Evolutionary conservation across 371 early-diverging fungal genomes (phyloP), one percentile per base, ranked within the genome.

Genomic region (Syncephalastrum racemosum): DNA sequence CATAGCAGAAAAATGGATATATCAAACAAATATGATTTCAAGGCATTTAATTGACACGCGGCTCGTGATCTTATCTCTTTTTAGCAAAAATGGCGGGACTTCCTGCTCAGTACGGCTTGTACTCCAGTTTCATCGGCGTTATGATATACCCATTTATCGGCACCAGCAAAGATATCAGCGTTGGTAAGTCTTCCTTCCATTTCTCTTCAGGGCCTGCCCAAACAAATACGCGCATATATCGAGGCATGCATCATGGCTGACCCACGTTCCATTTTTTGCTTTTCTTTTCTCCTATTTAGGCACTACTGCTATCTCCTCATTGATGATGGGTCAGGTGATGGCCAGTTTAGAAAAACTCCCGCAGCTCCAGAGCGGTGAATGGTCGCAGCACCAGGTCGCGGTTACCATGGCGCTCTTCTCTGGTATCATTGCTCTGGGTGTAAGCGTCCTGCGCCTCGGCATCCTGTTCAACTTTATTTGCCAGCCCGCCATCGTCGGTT

Each of bases 391-490:
- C 2, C 51, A 74, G 45, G 54, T 66, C 14, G 81, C 80, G 1
- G 77, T 83, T 31, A 69, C 66, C 3, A 69, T 90, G 50, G 63
- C 84, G 0, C 56, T 93, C 42, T 73, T 90, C 41, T 77, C 86
- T 1, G 91, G 94, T 53, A 27, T 88, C 48, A 64, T 89, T 18
- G 74, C 84, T 20, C 54, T 84, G 6, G 67, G 71, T 16, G 68
- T 95, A n/a, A 90, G 94, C 18, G 46, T 91, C 7, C 58, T 94
- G 20, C 84, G 89, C 1, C 71, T 94, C 4, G 94, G 94, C 3
- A 75, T 90, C 47, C 65, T 95, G 4, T 86, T 92, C 46, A 90
- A 93, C 54, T 91, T 94, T 57, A 92, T 95, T 52, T 86, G 91
- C 16, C 77, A 80, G 14, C 85, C 88, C 0, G 90, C 87, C 2